Conservation (phyloP, 768 basidiomycete species). For the Phallus indusiatus region DNA sequence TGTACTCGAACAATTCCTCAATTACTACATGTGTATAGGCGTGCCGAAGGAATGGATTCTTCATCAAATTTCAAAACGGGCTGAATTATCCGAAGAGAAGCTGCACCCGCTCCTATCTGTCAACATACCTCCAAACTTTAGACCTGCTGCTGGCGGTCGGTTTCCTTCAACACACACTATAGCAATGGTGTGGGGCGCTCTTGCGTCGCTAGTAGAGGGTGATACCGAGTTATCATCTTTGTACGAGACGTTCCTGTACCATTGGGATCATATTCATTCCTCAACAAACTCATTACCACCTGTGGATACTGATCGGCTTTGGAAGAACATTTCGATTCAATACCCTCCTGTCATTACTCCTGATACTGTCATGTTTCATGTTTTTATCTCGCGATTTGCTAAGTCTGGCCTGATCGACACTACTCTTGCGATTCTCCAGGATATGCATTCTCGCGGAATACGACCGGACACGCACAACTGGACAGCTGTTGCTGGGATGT, state of each 20-base stretch:
- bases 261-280: not conserved
- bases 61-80: not conserved
- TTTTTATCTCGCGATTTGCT: constrained; percentile 3
- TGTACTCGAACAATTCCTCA: constrained; percentile 2
- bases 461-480: constrained; percentile 7
- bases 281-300: not conserved
- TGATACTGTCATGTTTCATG: constrained; percentile 8
- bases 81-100: not conserved
- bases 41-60: not conserved
- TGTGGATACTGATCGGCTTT: not conserved
- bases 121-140: not conserved
- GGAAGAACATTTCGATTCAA: not conserved
- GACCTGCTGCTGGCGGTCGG: not conserved
- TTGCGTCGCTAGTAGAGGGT: not conserved
- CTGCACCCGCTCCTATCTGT: not conserved
- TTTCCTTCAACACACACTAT: constrained; percentile 5
- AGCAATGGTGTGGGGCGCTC: constrained; percentile 2
- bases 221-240: not conserved
- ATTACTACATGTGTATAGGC: not conserved
- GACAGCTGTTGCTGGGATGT: constrained; percentile 5
- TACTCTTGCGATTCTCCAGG: not conserved
- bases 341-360: constrained; percentile 6
- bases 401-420: not conserved
- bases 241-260: not conserved
- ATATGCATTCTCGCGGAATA: constrained; percentile 6